These are phyloP conservation scores for Cymbopogon flexuosus DNA, from an alignment of 202 grass and related monocot genomes.

Conservation along the genomic window DNA sequence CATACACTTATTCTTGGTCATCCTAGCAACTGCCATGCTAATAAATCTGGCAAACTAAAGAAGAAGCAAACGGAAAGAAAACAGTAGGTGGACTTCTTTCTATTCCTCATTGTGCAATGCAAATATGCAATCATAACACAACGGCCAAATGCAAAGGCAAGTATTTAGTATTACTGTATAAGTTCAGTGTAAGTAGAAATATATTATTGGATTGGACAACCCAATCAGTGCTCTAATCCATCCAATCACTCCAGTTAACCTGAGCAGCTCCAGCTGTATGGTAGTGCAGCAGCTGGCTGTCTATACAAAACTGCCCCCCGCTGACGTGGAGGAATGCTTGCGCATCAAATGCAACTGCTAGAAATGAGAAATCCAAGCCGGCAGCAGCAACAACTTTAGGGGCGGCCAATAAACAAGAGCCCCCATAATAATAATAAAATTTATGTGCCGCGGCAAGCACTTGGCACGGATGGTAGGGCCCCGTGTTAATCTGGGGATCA, in stretches of 20 bases:
- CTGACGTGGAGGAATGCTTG: background rate
- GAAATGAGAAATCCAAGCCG: background rate
- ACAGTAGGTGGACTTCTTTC: background rate
- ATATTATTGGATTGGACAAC: too few relatives aligned
- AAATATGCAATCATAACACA: conserved; percentile 37
- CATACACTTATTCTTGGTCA: background rate
- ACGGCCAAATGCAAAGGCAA: too few relatives aligned
- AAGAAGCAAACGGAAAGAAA: background rate
- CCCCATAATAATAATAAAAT: background rate
- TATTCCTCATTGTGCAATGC: background rate
- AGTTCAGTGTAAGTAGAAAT: too few relatives aligned
- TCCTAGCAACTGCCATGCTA: background rate
- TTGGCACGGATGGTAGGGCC: conserved; percentile 43
- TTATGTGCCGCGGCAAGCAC: conserved; percentile 14
- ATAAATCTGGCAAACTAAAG: conserved; percentile 8
- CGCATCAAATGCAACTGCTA: background rate
- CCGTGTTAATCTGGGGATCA: conserved; percentile 9
- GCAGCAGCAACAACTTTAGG: conserved; percentile 27
- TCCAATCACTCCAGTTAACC: conserved; percentile 13
- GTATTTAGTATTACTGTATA: too few relatives aligned
- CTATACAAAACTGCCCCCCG: background rate
- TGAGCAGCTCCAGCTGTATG: background rate
- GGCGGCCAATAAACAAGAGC: conserved; percentile 9
- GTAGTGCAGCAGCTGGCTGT: background rate
- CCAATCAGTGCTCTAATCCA: conserved; percentile 22